Evolutionary conservation across 495 filamentous ascomycete genomes (phyloP).

Genomic region (Xanthoparmelia taractica): DNA sequence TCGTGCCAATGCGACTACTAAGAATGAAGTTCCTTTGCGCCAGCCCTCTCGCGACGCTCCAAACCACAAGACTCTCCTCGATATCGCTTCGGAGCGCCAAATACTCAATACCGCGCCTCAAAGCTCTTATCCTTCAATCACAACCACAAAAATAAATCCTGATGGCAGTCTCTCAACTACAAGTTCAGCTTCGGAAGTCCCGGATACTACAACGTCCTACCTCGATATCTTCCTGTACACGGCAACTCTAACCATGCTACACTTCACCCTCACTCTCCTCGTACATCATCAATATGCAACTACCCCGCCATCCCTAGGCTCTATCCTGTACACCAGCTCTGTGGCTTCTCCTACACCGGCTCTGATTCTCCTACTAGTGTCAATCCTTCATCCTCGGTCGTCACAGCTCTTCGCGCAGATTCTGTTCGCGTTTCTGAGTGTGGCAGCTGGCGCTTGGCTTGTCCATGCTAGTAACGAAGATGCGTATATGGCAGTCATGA

Average conservation of each 20-base stretch:
- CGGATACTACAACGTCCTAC: constrained; percentile 31
- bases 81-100: constrained; percentile 45
- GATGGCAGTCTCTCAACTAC: constrained; percentile 24
- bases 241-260: constrained; percentile 65
- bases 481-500: constrained; percentile 85
- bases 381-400: constrained; percentile 34
- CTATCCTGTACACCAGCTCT: constrained; percentile 28
- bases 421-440: constrained; percentile 50
- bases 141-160: constrained; percentile 21
- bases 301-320: constrained; percentile 52
- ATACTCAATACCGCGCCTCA: constrained; percentile 23
- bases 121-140: constrained; percentile 16
- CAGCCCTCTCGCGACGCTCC: constrained; percentile 19
- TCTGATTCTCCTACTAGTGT: constrained; percentile 33
- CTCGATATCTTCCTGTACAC: constrained; percentile 47
- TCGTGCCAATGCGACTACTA: constrained; percentile 24
- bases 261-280: constrained; percentile 84
- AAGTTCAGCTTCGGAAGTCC: constrained; percentile 5
- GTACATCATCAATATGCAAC: constrained; percentile 84
- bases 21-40: constrained; percentile 25
- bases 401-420: constrained; percentile 45
- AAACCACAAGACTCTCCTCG: constrained; percentile 40
- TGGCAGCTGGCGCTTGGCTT: constrained; percentile 62
- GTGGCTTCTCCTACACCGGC: constrained; percentile 50
- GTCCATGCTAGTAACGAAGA: constrained; percentile 71